A percentile compares a stretch with the other conserved stretches of the same genome.
Evolutionary conservation across 2,329 filamentous ascomycete genomes (phyloP).

Genomic region (Gaeumannomyces sp.): DNA sequence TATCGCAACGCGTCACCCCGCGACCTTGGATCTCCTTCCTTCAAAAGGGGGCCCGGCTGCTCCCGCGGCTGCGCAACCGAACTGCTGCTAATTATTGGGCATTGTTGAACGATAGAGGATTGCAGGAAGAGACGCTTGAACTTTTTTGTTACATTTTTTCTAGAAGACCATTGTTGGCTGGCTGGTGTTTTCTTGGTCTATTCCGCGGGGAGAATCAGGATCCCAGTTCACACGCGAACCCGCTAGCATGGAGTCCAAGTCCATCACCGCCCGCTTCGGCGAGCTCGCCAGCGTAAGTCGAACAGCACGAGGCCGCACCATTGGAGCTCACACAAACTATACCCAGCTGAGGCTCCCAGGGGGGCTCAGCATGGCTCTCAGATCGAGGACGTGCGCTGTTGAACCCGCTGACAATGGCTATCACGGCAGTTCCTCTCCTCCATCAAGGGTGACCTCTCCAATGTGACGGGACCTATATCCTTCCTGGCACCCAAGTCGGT

Average conservation of each 20-base stretch:
- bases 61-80: background rate
- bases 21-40: background rate
- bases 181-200: background rate
- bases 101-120: background rate
- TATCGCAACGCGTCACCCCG: background rate
- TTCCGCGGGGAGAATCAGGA: background rate
- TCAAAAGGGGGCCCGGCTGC: background rate
- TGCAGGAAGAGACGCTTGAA: background rate
- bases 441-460: slow-evolving; percentile 44
- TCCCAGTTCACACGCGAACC: background rate
- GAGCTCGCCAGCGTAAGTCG: slow-evolving; percentile 25
- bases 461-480: slow-evolving; percentile 44
- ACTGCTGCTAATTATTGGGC: background rate
- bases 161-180: background rate
- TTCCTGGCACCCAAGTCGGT: slow-evolving; percentile 43
- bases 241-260: slow-evolving; percentile 20
- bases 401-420: background rate
- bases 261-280: slow-evolving; percentile 23
- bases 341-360: no score
- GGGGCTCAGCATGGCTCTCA: no score
- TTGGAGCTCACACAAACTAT: no score
- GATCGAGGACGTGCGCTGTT: no score
- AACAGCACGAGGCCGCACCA: no score
- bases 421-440: slow-evolving; percentile 25
- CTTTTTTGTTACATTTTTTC: background rate